phyloP scores from a whole-genome alignment of 140 eudicot species.

The Bidens hawaiensis region DNA sequence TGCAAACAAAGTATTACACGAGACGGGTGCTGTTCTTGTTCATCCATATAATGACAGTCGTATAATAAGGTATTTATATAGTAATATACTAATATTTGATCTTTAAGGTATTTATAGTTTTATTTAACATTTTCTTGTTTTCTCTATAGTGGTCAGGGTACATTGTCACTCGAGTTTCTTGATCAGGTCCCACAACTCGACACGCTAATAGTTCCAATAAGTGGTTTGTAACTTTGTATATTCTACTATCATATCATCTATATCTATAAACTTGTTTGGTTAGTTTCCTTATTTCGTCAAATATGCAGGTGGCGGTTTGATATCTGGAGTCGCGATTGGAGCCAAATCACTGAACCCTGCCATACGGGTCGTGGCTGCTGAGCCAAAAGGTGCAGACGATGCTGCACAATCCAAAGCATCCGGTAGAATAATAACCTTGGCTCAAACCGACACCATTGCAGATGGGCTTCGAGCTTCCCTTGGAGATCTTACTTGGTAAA shows the following conservation, averaged over 20 bases:
- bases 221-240: conserved; percentile 75
- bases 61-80: conserved; percentile 69
- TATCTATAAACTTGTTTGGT: conserved; percentile 10
- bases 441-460: conserved; percentile 82
- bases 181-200: conserved; percentile 80
- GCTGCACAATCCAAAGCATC: conserved; percentile 87
- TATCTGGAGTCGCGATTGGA: conserved; percentile 87
- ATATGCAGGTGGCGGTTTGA: conserved; percentile 83
- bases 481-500: conserved; percentile 85
- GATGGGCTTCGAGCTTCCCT: conserved; percentile 99
- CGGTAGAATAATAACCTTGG: conserved; percentile 61
- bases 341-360: conserved; percentile 88
- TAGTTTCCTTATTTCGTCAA: conserved; percentile 13
- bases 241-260: background rate
- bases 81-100: background rate
- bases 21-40: conserved; percentile 86
- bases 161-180: conserved; percentile 83
- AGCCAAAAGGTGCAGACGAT: conserved; percentile 95
- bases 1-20: conserved; percentile 68
- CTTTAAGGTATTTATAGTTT: background rate
- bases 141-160: conserved; percentile 84
- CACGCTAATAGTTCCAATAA: conserved; percentile 87
- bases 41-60: conserved; percentile 90
- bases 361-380: conserved; percentile 85
- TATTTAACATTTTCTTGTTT: background rate